phyloP scores from a whole-genome alignment of 495 filamentous ascomycete genomes.

The Xylaria longipes region DNA sequence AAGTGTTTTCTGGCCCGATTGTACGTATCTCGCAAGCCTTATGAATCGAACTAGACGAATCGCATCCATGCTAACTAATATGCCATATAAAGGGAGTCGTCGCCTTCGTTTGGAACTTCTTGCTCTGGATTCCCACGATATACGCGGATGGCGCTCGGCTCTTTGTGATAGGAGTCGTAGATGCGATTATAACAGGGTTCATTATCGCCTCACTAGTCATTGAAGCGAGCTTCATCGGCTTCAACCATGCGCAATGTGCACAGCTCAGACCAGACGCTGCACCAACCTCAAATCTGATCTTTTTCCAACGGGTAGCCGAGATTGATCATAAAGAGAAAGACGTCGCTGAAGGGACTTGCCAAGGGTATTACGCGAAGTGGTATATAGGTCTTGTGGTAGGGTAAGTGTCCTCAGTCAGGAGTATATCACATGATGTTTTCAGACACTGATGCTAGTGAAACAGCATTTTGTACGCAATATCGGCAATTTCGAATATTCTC shows the following conservation, averaged over 20 bases:
- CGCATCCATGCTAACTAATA: neutral
- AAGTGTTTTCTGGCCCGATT: conserved; percentile 3
- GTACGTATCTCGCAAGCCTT: neutral
- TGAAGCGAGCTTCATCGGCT: conserved; percentile 7
- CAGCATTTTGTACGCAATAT: conserved; percentile 6
- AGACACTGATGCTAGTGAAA: neutral
- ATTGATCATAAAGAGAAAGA: neutral
- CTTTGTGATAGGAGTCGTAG: conserved; percentile 1
- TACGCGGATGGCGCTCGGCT: neutral
- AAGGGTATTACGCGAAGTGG: neutral
- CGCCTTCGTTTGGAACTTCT: neutral
- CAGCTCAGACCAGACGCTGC: neutral
- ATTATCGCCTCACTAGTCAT: neutral
- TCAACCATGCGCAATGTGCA: neutral
- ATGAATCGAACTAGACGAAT: neutral
- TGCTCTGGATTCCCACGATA: neutral
- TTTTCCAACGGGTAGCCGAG: conserved; percentile 2
- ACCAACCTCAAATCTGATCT: neutral
- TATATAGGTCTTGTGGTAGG: conserved; percentile 7
- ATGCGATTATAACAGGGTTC: neutral
- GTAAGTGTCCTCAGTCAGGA: neutral
- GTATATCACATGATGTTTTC: neutral
- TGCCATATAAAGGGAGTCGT: neutral
- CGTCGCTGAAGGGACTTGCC: neutral
- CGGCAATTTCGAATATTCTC: neutral